Percentiles rank a stretch among this genome's conserved stretches.
phyloP scores from a whole-genome alignment of 768 basidiomycete genomes.

The Flagelloscypha sp. region DNA sequence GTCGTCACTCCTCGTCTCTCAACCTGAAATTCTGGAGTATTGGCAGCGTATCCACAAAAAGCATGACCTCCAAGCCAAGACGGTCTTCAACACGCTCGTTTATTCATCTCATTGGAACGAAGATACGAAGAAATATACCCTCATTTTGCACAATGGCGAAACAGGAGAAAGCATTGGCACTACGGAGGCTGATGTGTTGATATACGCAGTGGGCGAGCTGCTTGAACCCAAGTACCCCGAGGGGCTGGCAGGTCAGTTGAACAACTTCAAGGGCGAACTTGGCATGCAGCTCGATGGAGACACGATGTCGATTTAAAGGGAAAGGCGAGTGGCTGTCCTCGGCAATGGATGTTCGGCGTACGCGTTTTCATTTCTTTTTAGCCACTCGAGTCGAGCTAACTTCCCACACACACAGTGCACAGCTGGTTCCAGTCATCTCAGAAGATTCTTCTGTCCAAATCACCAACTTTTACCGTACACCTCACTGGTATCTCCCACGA shows the following conservation, averaged over 20 bases:
- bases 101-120: slow-evolving; percentile 37
- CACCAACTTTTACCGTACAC: slow-evolving; percentile 52
- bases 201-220: slow-evolving; percentile 46
- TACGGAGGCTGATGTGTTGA: slow-evolving; percentile 36
- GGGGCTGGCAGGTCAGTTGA: slow-evolving; percentile 32
- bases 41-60: slow-evolving; percentile 40
- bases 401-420: no score
- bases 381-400: no score
- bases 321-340: slow-evolving; percentile 50
- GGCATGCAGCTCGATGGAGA: slow-evolving; percentile 50
- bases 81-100: slow-evolving; percentile 34
- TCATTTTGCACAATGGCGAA: slow-evolving; percentile 27
- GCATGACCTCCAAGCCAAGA: slow-evolving; percentile 34
- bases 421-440: slow-evolving; percentile 49
- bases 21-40: slow-evolving; percentile 44
- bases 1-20: slow-evolving; percentile 34
- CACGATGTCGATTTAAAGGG: slow-evolving; percentile 45
- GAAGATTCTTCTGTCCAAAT: slow-evolving; percentile 40
- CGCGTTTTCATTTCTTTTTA: slow-evolving; percentile 15
- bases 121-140: slow-evolving; percentile 29
- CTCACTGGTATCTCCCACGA: slow-evolving; percentile 49
- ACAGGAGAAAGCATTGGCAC: slow-evolving; percentile 28
- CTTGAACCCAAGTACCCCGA: slow-evolving; percentile 37
- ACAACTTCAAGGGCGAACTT: slow-evolving; percentile 41
- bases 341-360: slow-evolving; percentile 58